Base-by-base conservation (phyloP, 129 eudicot species). In the Tagetes patula region DNA sequence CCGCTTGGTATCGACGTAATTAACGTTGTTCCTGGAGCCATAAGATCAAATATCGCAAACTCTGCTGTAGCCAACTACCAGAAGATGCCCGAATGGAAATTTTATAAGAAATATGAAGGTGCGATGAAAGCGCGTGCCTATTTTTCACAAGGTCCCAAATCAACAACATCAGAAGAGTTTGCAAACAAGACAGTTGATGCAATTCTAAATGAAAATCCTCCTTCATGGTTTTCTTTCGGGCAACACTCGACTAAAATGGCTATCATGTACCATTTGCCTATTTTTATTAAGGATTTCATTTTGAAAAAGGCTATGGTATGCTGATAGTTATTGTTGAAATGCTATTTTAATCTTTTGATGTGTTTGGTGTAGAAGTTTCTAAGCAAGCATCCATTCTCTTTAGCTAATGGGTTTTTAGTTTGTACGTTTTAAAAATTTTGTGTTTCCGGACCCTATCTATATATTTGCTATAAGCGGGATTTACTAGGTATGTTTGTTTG, bases 31-130 rank as follows among this genome's bases (percentile, higher is more conserved):
- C 96, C 98, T 3, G 96, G 98, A 50, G 96, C 89, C 2, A 70
- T 94, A 30, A 90, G 56, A 73, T 90, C 98, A 31, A 87, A 94
- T 63, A 72, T 90, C 32, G 96, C 89, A 39, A 80, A 75, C 40
- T 77, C 96, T 2, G 96, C 96, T 27, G 55, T 86, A 33, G 84
- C 90, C 38, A 81, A 32, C 75, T 90, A 90, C 74, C 78, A 68
- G 33, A 72, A 59, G 67, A 85, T 90, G 91, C 98, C 98, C 0
- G 98, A 94, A 75, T 86, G 85, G 98, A 94, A 90, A 79, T 40
- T 90, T 78, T 90, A 89, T 88, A 94, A 94, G 86, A 76, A 49
- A 37, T 90, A 80, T 27, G 96, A 86, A 69, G 85, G 65, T 59
- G 90, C 89, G 65, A 94, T 94, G 53, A 80, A 81, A 72, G 80